Percentiles rank a stretch among this genome's conserved stretches.
Conservation (phyloP, 1,284 basidiomycete species). For the Trichosporon sp. region DNA sequence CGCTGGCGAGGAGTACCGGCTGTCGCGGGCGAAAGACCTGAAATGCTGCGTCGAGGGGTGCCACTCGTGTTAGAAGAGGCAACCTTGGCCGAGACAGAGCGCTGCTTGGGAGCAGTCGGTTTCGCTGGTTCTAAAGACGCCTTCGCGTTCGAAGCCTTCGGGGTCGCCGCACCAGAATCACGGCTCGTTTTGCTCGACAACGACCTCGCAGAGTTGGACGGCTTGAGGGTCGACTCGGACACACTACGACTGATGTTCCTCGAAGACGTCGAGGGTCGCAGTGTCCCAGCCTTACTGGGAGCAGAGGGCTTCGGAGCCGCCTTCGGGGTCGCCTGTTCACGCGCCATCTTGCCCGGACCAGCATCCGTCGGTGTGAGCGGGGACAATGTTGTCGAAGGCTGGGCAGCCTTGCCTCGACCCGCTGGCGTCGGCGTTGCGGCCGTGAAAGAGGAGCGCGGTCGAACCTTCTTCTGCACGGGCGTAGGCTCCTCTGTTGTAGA, state of each 20-base stretch:
- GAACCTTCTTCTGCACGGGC: neutral
- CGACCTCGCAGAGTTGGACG: constrained; percentile 16
- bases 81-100: constrained; percentile 16
- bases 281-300: constrained; percentile 14
- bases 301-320: neutral
- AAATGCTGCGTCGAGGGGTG: constrained; percentile 3
- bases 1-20: constrained; percentile 24
- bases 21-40: constrained; percentile 9
- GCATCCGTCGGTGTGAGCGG: neutral
- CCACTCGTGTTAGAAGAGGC: constrained; percentile 2
- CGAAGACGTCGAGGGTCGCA: neutral
- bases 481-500: neutral
- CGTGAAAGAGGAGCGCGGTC: constrained; percentile 20
- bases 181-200: constrained; percentile 4
- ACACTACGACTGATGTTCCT: constrained; percentile 19
- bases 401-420: neutral
- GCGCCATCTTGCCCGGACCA: neutral
- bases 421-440: constrained; percentile 18
- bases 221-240: constrained; percentile 10
- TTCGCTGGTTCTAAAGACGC: constrained; percentile 8
- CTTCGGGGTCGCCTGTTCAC: constrained; percentile 12
- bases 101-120: constrained; percentile 12
- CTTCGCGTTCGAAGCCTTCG: neutral
- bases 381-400: neutral
- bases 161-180: constrained; percentile 6